phyloP scores from a whole-genome alignment of 345 rosid species.

The Pistacia atlantica region DNA sequence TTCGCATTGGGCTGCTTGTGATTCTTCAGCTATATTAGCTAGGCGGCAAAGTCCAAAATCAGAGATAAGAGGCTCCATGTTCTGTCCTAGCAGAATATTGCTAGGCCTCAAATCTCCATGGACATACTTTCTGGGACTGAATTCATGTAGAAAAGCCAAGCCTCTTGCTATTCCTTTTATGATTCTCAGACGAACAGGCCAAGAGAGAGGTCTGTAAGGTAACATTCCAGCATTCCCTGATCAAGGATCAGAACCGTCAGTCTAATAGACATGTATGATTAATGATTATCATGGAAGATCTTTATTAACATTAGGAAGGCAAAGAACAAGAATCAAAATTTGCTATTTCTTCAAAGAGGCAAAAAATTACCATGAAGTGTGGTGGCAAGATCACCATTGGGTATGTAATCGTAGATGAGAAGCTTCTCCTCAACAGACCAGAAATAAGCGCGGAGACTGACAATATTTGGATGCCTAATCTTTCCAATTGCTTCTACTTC shows the following conservation, averaged over 20 bases:
- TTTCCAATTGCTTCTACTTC: constrained; percentile 87
- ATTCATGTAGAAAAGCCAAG: constrained; percentile 71
- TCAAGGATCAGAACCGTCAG: constrained; percentile 5
- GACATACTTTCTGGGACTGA: constrained; percentile 72
- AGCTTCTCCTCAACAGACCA: constrained; percentile 92
- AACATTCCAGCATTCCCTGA: constrained; percentile 68
- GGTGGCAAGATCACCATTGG: constrained; percentile 71
- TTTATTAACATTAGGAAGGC: neutral
- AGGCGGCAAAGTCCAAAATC: constrained; percentile 84
- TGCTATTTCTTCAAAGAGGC: neutral
- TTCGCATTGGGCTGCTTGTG: constrained; percentile 36
- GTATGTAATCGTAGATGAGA: constrained; percentile 76
- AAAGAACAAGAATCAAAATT: neutral
- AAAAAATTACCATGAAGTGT: constrained; percentile 70
- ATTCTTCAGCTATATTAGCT: constrained; percentile 52
- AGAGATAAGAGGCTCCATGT: constrained; percentile 71
- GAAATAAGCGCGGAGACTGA: constrained; percentile 83
- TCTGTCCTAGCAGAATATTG: constrained; percentile 74
- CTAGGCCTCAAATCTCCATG: constrained; percentile 84
- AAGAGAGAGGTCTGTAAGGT: constrained; percentile 58
- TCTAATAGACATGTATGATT: neutral
- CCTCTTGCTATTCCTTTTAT: constrained; percentile 80
- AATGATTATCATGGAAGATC: constrained; percentile 2
- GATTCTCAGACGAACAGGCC: constrained; percentile 67
- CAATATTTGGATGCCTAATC: constrained; percentile 79